Evolutionary conservation across 805 yeast genomes (phyloP), one percentile per base, ranked within the genome.

Genomic region (Yamadazyma sp.): DNA sequence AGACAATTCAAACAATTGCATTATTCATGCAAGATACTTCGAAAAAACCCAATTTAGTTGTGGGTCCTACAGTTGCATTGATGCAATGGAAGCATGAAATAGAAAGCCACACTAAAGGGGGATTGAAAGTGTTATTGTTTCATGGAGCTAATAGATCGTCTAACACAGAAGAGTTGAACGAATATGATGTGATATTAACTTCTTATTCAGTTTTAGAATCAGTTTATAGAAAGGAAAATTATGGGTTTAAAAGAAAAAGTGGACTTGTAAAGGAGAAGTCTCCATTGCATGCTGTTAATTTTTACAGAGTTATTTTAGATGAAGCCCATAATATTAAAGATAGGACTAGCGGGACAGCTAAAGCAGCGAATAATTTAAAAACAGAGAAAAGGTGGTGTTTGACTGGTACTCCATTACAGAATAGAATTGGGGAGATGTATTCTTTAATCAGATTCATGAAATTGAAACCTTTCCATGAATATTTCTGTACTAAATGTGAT

Each of bases 321-420:
- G 99, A 93, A 56, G 98, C 98, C 1, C 99, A 93, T 56, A 91
- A 91, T 52, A 91, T 93, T 66, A 93, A 93, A 55, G 98, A 93
- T 57, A 73, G 98, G 39, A 88, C 88, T 36, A 81, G 93, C 35
- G 91, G 91, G 17, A 93, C 98, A 0, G 89, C 98, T 0, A 80
- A 84, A 47, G 95, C 98, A 2, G 96, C 95, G 1, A 86, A 86
- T 53, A 67, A 69, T 40, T 60, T 93, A 38, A 62, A 71, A 21
- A 78, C 95, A 7, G 66, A 78, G 34, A 86, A 87, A 49, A 64
- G 95, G 45, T 86, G 96, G 84, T 93, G 99, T 60, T 58, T 93
- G 20, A 78, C 95, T 4, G 99, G 99, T 48, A 93, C 99, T 0
- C 98, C 99, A 1, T 66, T 93, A 44, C 99, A 93, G 52, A 93